phyloP scores from a whole-genome alignment of 306 rosid species.

The Dryas alaskensis region DNA sequence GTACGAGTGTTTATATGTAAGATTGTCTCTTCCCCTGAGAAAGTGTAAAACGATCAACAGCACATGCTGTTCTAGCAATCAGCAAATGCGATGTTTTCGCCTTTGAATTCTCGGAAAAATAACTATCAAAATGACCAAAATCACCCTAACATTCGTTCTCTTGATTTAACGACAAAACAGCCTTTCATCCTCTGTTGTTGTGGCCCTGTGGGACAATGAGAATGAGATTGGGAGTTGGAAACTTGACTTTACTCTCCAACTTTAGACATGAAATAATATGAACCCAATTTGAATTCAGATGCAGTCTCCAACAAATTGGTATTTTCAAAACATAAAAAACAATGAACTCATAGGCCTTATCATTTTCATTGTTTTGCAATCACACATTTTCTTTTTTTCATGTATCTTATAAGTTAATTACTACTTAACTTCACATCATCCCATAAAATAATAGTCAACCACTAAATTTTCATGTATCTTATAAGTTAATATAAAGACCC shows the following conservation, averaged over 20 bases:
- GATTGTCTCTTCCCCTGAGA: not conserved
- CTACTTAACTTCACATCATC: too few relatives aligned
- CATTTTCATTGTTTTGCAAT: too few relatives aligned
- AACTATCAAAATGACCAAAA: not conserved
- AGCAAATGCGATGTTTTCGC: conserved; percentile 30
- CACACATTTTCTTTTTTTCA: too few relatives aligned
- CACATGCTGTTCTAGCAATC: conserved; percentile 7
- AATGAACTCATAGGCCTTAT: too few relatives aligned
- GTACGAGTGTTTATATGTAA: conserved; percentile 2
- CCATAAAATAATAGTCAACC: too few relatives aligned
- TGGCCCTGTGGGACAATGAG: not conserved
- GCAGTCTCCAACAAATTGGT: not conserved
- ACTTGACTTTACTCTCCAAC: not conserved
- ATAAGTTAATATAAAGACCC: too few relatives aligned
- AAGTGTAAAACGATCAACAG: conserved; percentile 4
- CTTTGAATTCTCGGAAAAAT: conserved; percentile 12
- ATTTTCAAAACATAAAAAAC: not conserved
- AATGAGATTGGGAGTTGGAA: conserved; percentile 1
- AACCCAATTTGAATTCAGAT: not conserved
- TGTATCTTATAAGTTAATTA: too few relatives aligned
- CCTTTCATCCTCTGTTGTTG: not conserved
- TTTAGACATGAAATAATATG: not conserved
- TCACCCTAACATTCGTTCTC: conserved; percentile 13
- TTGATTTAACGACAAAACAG: not conserved
- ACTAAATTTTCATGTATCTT: too few relatives aligned